Percentiles rank a stretch among this genome's conserved stretches.
Evolutionary conservation across 2,329 filamentous ascomycete genomes (phyloP).

Genomic region (Aspergillus sojae): DNA sequence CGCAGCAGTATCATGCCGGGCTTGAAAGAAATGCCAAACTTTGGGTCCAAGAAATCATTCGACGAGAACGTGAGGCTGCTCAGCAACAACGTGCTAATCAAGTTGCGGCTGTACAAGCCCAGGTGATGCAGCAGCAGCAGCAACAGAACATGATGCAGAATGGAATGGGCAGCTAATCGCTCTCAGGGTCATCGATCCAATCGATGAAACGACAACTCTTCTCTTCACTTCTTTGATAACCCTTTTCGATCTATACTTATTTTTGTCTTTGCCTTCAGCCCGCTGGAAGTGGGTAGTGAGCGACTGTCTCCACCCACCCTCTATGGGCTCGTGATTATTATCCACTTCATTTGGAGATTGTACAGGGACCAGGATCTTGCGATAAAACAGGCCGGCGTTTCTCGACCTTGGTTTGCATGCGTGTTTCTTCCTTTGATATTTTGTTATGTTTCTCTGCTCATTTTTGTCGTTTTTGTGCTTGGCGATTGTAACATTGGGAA

Average conservation of each 20-base stretch:
- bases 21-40: slow-evolving; percentile 41
- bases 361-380: slow-evolving; percentile 27
- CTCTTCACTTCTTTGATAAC: neutral
- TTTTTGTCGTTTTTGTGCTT: slow-evolving; percentile 22
- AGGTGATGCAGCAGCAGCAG: slow-evolving; percentile 40
- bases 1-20: slow-evolving; percentile 40
- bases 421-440: slow-evolving; percentile 12
- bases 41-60: slow-evolving; percentile 43
- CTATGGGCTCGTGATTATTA: slow-evolving; percentile 14
- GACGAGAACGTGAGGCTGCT: slow-evolving; percentile 37
- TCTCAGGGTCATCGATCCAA: neutral
- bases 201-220: neutral
- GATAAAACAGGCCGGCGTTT: slow-evolving; percentile 32
- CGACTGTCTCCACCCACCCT: slow-evolving; percentile 12
- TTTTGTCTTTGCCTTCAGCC: slow-evolving; percentile 1
- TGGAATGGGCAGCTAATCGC: slow-evolving; percentile 38
- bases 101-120: slow-evolving; percentile 36
- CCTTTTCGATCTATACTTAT: slow-evolving; percentile 11
- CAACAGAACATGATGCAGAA: slow-evolving; percentile 48
- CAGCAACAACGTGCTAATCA: slow-evolving; percentile 37
- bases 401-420: slow-evolving; percentile 18
- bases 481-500: slow-evolving; percentile 32
- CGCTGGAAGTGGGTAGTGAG: neutral
- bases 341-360: slow-evolving; percentile 23
- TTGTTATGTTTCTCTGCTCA: slow-evolving; percentile 23